Evolutionary conservation across 148 eudicot genomes (phyloP).

Genomic region (Limonium bicolor): DNA sequence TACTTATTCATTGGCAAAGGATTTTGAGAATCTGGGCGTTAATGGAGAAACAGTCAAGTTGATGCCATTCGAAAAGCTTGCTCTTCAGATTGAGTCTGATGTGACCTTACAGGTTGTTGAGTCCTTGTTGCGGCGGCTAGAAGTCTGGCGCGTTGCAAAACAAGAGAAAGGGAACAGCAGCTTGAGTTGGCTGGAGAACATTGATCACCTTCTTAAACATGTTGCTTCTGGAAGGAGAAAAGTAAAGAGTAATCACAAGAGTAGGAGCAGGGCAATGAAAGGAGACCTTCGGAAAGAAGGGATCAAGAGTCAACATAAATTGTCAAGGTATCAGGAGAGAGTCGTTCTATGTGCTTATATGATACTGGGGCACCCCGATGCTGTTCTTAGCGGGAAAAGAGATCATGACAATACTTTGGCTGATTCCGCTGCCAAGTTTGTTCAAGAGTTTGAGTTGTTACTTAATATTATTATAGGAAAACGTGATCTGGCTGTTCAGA

Average conservation of each 20-base stretch:
- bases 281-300: conserved; percentile 15
- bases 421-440: conserved; percentile 62
- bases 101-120: conserved; percentile 36
- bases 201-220: conserved; percentile 81
- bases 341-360: conserved; percentile 83
- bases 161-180: conserved; percentile 7
- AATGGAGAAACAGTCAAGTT: conserved; percentile 36
- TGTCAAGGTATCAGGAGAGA: conserved; percentile 84
- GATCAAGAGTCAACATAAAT: conserved; percentile 18
- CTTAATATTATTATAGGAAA: conserved; percentile 36
- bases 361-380: conserved; percentile 93
- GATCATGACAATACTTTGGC: conserved; percentile 66
- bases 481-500: conserved; percentile 2
- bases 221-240: conserved; percentile 58
- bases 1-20: conserved; percentile 44
- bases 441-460: conserved; percentile 63
- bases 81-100: conserved; percentile 48
- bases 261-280: conserved; percentile 24
- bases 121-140: conserved; percentile 67
- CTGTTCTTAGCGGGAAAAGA: conserved; percentile 82
- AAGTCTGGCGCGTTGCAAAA: conserved; percentile 40
- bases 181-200: conserved; percentile 40
- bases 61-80: conserved; percentile 92
- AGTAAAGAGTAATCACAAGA: conserved; percentile 29
- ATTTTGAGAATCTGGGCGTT: conserved; percentile 39